A percentile compares a stretch with the other conserved stretches of the same genome.
Conservation (phyloP, 2,329 filamentous ascomycete genomes). For the Ceratocystis papillata region DNA sequence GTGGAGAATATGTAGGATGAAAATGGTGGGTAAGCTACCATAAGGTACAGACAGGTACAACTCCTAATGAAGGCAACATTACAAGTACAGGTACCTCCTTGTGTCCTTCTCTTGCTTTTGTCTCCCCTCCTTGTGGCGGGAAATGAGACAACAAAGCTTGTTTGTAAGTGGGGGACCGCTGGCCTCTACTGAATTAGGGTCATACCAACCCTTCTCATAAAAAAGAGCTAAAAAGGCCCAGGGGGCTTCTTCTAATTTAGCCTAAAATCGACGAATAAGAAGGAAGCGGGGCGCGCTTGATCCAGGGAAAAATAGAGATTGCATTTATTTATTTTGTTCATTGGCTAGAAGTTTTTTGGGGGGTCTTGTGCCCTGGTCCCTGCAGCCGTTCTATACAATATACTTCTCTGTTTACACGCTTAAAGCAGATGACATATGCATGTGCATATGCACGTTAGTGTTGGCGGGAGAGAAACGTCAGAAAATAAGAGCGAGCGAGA, state of each 20-base stretch:
- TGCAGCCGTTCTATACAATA: not conserved
- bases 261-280: not conserved
- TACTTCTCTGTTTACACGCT: not conserved
- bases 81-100: too few species aligned
- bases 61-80: not conserved
- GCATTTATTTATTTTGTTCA: not conserved
- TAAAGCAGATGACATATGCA: constrained; percentile 1
- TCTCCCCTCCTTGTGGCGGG: not conserved
- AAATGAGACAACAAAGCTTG: constrained; percentile 1
- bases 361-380: constrained; percentile 5
- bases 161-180: not conserved
- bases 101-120: too few species aligned
- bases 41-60: not conserved
- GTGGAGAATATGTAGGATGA: not conserved
- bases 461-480: not conserved
- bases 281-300: not conserved
- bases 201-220: not conserved
- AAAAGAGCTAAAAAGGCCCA: not conserved
- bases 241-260: not conserved
- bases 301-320: not conserved
- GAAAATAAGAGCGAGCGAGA: not conserved
- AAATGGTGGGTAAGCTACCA: not conserved
- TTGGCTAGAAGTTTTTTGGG: not conserved
- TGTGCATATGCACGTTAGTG: constrained; percentile 1
- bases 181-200: not conserved